A percentile compares a stretch with the other conserved stretches of the same genome.
Conservation (phyloP, 306 rosid genomes). For the Potentilla sterilis region DNA sequence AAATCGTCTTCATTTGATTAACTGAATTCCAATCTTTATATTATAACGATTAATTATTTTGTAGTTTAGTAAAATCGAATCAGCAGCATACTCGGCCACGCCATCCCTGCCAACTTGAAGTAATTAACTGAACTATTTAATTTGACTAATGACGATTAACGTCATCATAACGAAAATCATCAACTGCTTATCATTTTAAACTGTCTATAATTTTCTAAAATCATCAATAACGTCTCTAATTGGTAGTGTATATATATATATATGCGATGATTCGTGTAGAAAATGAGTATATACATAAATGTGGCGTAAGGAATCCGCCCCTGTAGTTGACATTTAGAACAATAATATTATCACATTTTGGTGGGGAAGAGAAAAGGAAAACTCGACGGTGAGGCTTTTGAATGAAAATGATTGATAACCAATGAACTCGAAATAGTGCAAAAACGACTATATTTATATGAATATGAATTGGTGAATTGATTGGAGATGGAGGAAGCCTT, state of each 20-base stretch:
- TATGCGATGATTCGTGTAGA: background rate
- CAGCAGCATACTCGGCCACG: background rate
- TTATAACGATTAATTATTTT: no score
- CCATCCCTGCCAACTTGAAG: background rate
- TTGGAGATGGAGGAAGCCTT: background rate
- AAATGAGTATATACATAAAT: background rate
- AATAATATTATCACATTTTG: background rate
- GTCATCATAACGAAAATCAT: background rate
- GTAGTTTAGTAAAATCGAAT: background rate
- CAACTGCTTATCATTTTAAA: conserved; percentile 6
- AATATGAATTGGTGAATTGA: background rate
- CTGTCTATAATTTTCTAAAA: background rate
- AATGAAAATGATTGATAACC: conserved; percentile 13
- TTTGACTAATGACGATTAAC: background rate
- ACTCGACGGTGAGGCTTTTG: background rate
- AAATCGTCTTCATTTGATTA: no score
- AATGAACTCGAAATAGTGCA: background rate
- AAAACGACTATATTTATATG: background rate
- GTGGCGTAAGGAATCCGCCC: conserved; percentile 26
- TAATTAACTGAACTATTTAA: background rate
- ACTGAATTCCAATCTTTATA: no score
- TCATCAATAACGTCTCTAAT: background rate
- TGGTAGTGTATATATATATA: background rate
- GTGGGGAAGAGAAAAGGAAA: background rate
- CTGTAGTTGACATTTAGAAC: conserved; percentile 10